Conservation (phyloP, 257 asterid species). For the Primulina tabacum region DNA sequence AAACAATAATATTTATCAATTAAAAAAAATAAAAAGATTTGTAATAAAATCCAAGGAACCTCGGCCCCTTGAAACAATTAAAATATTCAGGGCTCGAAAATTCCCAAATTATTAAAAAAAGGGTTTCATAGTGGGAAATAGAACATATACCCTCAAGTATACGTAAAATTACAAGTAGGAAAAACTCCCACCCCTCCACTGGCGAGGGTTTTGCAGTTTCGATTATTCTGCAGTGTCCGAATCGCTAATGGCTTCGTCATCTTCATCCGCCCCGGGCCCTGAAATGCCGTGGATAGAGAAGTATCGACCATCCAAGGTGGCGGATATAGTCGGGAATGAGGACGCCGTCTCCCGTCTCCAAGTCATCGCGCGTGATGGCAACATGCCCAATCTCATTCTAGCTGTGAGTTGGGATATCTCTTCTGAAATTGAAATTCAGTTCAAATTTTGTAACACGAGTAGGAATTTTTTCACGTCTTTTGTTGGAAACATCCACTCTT, state of each 20-base stretch:
- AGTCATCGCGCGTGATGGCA: conserved; percentile 88
- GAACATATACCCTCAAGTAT: no score
- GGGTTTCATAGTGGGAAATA: no score
- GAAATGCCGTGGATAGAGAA: conserved; percentile 98
- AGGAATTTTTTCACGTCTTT: no score
- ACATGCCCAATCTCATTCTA: conserved; percentile 90
- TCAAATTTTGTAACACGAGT: background rate
- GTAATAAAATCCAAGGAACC: no score
- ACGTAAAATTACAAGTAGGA: no score
- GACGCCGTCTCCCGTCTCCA: conserved; percentile 92
- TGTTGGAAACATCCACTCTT: no score
- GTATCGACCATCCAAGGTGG: conserved; percentile 74
- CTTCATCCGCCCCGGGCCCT: conserved; percentile 53
- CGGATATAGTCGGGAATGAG: conserved; percentile 87
- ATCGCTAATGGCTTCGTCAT: conserved; percentile 61
- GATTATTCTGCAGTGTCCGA: background rate
- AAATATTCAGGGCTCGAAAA: no score
- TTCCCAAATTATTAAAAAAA: no score
- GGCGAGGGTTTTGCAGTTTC: conserved; percentile 2
- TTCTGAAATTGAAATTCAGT: no score
- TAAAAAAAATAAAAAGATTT: no score
- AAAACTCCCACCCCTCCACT: background rate
- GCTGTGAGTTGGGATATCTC: conserved; percentile 40
- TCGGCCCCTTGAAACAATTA: no score
- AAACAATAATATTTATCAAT: no score